These are phyloP conservation scores for Acrocalymma vagum DNA, from an alignment of 2,329 filamentous ascomycete genomes.

Conservation along the genomic window DNA sequence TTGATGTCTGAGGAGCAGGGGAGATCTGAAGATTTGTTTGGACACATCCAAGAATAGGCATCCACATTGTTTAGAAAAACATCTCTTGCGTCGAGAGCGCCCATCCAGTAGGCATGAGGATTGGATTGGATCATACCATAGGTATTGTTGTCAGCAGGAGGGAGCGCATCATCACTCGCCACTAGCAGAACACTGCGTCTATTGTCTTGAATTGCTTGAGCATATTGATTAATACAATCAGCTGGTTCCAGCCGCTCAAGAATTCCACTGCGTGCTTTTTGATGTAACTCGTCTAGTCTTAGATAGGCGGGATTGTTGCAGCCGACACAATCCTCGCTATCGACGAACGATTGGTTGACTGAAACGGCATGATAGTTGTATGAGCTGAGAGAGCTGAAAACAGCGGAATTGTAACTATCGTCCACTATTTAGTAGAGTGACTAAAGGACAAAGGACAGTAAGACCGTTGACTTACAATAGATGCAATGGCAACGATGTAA, in stretches of 20 bases:
- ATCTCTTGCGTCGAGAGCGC: neutral
- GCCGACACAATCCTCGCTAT: conserved; percentile 6
- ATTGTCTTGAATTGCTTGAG: conserved; percentile 11
- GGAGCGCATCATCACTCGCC: conserved; percentile 6
- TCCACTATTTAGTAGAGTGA: neutral
- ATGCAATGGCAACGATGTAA: conserved; percentile 16
- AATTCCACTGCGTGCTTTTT: conserved; percentile 2
- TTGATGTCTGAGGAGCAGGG: neutral
- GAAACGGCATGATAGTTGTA: conserved; percentile 18
- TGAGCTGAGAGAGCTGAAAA: conserved; percentile 21
- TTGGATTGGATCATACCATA: conserved; percentile 3
- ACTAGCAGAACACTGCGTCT: conserved; percentile 18
- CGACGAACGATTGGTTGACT: conserved; percentile 20
- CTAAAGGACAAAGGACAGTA: neutral
- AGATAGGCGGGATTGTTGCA: conserved; percentile 3
- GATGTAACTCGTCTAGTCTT: neutral
- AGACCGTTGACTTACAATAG: conserved; percentile 14
- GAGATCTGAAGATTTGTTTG: neutral
- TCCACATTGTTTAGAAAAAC: neutral
- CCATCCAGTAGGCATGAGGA: neutral
- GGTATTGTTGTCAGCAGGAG: conserved; percentile 1
- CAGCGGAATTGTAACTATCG: conserved; percentile 31
- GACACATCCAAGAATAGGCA: conserved; percentile 12
- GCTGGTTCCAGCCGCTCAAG: conserved; percentile 15
- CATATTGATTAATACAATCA: conserved; percentile 25